Evolutionary conservation across 306 rosid genomes (phyloP).

Genomic region (Cucurbita maxima): DNA sequence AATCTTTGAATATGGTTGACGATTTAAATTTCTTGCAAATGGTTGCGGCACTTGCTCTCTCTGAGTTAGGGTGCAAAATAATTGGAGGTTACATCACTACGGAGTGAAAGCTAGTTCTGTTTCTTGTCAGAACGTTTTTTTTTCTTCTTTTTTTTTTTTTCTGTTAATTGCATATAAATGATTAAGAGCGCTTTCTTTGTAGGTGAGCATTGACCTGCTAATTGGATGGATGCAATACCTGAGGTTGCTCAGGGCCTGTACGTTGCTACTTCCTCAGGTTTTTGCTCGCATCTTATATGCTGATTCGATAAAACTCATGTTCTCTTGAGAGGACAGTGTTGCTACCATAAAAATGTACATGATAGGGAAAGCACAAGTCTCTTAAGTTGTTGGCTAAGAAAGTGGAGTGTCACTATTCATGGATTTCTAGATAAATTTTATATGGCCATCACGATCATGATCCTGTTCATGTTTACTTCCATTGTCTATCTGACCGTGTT

Average conservation of each 20-base stretch:
- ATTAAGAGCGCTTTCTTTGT: conserved; percentile 10
- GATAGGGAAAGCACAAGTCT: neutral
- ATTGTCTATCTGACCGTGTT: neutral
- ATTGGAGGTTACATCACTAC: neutral
- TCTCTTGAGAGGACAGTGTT: neutral
- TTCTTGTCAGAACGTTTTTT: neutral
- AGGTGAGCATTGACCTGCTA: conserved; percentile 65
- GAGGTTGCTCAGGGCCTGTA: conserved; percentile 56
- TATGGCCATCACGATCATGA: neutral
- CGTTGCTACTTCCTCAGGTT: conserved; percentile 32
- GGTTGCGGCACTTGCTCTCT: neutral
- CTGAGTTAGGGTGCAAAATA: neutral
- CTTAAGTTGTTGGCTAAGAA: neutral
- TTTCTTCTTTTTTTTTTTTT: neutral
- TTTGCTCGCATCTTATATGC: neutral
- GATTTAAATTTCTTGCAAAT: neutral
- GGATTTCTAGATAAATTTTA: neutral
- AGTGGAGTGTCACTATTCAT: neutral
- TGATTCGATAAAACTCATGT: neutral
- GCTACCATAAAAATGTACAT: neutral
- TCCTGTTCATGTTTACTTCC: neutral
- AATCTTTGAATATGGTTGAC: neutral
- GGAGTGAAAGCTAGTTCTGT: neutral
- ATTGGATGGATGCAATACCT: conserved; percentile 68
- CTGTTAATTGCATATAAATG: neutral